Evolutionary conservation across 345 rosid species (phyloP), one percentile per base, ranked within the genome.

Genomic region (Dipteronia sinensis): DNA sequence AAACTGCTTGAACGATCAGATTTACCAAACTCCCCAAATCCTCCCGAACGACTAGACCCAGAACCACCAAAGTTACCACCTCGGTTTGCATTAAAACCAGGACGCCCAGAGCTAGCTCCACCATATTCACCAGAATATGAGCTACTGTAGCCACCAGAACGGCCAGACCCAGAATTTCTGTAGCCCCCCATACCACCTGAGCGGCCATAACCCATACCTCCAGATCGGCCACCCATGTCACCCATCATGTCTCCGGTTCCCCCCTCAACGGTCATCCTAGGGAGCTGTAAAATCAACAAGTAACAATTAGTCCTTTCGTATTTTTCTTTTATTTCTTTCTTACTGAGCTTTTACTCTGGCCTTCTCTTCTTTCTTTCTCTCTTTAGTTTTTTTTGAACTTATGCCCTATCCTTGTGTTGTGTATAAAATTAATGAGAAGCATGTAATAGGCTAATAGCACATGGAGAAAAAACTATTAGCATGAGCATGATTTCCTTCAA

Each of bases 201-300:
- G 15, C 86, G 83, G n/a, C 93, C 88, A 75, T 71, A 86, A 73
- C 92, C 83, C 82, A 69, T 72, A 29, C 90, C 88, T 53, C 93
- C 91, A 79, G 56, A 81, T 66, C 85, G 88, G 77, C 83, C 70
- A 76, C 86, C 83, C 76, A 87, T 82, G 64, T 84, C 87, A 78
- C 65, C 76, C 7, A 61, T 62, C 87, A 89, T 87, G 75, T 88
- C 86, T 42, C 42, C 78, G 47, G 79, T 81, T 76, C 83, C 91
- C 75, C 85, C 89, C 67, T 90, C 92, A 59, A 71, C 88, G n/a
- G 84, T 72, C 7, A 94, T 86, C 80, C 80, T 90, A 56, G 97
- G 93, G 55, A 94, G 91, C 98, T 94, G 90, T 56, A 82, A 71
- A 44, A 68, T 66, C 11, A 66, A 78, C 67, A 69, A n/a, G 49